Evolutionary conservation across 371 early-diverging fungal species (phyloP).

Genomic region (Capillidium heterosporum): DNA sequence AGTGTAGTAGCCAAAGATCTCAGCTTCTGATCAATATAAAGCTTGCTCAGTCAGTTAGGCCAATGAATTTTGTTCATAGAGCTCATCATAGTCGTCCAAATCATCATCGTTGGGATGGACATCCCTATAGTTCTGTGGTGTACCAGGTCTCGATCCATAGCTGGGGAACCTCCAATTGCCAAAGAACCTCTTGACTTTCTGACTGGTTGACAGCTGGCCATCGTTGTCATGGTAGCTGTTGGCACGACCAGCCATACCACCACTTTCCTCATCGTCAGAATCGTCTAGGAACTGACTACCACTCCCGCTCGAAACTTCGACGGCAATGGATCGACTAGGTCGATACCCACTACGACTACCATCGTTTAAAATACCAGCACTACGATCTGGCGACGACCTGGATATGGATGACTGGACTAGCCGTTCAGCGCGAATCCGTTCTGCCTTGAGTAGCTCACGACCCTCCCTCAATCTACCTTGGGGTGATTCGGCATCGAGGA

Average conservation of each 20-base stretch:
- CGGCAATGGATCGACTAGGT: not conserved
- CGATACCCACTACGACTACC: not conserved
- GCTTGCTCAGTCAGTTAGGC: not conserved
- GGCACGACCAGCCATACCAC: no score
- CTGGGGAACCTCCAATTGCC: not conserved
- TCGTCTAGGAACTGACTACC: not conserved
- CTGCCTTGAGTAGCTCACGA: not conserved
- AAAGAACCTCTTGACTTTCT: not conserved
- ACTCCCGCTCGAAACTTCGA: not conserved
- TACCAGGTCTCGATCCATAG: not conserved
- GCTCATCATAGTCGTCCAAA: not conserved
- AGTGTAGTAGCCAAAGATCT: not conserved
- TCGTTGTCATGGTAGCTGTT: no score
- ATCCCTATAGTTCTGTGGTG: not conserved
- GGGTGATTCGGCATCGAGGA: not conserved
- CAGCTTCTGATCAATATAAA: not conserved
- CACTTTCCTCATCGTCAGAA: not conserved
- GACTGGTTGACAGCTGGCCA: not conserved
- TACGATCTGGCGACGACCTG: not conserved
- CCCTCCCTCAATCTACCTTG: not conserved
- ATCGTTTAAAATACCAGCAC: not conserved
- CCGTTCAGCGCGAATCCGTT: not conserved
- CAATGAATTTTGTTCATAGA: not conserved
- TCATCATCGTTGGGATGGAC: not conserved
- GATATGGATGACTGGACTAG: not conserved